Evolutionary conservation across 139 green algal species (phyloP), one percentile per base, ranked within the genome.

Genomic region (Zygnema cylindricum): DNA sequence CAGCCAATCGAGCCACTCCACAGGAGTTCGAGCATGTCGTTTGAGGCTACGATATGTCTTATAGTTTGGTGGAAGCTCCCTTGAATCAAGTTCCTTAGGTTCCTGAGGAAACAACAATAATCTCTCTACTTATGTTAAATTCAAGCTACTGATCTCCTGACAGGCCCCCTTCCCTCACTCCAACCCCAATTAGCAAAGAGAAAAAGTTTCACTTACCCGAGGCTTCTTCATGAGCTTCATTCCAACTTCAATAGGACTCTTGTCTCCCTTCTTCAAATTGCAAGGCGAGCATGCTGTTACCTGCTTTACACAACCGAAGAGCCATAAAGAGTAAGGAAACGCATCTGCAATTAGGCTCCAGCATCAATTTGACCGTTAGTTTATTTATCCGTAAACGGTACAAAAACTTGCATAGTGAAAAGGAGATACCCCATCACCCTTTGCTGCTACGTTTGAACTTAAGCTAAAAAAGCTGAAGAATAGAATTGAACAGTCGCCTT

Each of bases 171-270:
- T 21, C 41, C 43, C n/a, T n/a, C n/a, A n/a, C n/a, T n/a, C 25
- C 41, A 54, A 36, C 49, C 25, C 33, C n/a, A 33, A 43, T 57
- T 2, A 3, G 25, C 2, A 84, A 54, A 42, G 36, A 32, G 71
- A 43, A 41, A 11, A 79, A 54, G 71, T 40, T 69, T 69, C 41
- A 84, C 32, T 84, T 3, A 87, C 81, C 33, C 32, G 77, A 22
- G 81, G 81, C 81, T 79, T 40, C 81, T 87, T 87, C 30, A 40
- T 79, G 7, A 87, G 81, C 81, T 87, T 87, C 81, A 87, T 87
- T 25, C 81, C 81, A 39, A 69, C 81, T 22, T 87, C 81, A 55
- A 55, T 69, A 40, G 81, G 81, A 2, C 54, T 83, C 69, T 87
- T 87, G 69, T 87, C 81, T 1, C 81, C 81, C 69, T 87, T 87